phyloP scores from a whole-genome alignment of 176 grass and related monocot species.

The Carex parvula region DNA sequence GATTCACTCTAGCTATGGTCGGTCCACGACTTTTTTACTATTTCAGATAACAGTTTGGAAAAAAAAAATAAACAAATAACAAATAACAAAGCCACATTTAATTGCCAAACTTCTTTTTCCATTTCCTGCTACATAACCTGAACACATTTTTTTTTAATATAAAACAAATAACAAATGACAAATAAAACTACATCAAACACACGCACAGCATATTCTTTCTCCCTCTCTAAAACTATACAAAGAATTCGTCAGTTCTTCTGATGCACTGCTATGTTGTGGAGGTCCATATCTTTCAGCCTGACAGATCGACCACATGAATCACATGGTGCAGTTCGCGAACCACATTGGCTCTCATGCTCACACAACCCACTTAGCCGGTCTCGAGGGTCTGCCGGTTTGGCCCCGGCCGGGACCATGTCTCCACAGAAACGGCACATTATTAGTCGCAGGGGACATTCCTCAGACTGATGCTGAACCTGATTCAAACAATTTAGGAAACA shows the following conservation, averaged over 20 bases:
- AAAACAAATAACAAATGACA: not conserved
- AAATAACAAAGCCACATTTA: not conserved
- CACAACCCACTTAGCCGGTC: slow-evolving; percentile 66
- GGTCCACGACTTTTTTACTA: too few species aligned
- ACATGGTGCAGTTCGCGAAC: slow-evolving; percentile 87
- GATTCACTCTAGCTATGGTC: too few species aligned
- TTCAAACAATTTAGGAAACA: not conserved
- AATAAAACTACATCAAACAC: not conserved
- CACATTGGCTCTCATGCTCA: slow-evolving; percentile 90
- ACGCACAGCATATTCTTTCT: not conserved
- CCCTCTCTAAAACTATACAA: not conserved
- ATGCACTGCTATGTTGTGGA: slow-evolving; percentile 81
- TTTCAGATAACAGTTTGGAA: not conserved
- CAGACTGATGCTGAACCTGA: slow-evolving; percentile 79
- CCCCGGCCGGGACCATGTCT: slow-evolving; percentile 78
- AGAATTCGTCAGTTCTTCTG: slow-evolving; percentile 59
- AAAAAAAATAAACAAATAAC: too few species aligned
- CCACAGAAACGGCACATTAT: slow-evolving; percentile 87
- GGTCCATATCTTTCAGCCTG: slow-evolving; percentile 98
- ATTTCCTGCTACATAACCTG: not conserved
- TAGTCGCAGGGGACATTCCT: slow-evolving; percentile 57
- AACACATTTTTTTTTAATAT: not conserved
- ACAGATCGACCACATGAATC: slow-evolving; percentile 83
- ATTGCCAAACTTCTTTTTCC: not conserved
- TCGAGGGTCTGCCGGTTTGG: slow-evolving; percentile 46